These are phyloP conservation scores for Manihot esculenta DNA, from an alignment of 441 rosid genomes.

Conservation along the genomic window DNA sequence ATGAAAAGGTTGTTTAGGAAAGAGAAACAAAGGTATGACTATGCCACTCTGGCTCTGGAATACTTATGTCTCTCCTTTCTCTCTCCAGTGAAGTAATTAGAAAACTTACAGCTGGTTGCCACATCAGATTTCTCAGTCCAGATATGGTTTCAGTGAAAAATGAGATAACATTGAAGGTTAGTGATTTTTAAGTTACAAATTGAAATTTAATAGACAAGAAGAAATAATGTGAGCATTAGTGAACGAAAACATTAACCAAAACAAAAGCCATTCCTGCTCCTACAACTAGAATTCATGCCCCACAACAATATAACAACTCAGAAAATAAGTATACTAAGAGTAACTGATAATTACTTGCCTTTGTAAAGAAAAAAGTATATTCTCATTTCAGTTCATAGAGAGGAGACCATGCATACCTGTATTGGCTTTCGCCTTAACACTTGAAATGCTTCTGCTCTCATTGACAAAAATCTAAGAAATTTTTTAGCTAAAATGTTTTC, in stretches of 20 bases:
- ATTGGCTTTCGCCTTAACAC: slow-evolving; percentile 94
- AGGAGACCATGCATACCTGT: slow-evolving; percentile 45
- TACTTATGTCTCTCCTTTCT: too few relatives aligned
- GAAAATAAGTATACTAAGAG: slow-evolving; percentile 19
- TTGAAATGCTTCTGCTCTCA: slow-evolving; percentile 99
- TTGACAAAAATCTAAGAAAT: slow-evolving; percentile 91
- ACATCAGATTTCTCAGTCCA: too few relatives aligned
- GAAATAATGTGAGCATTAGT: neutral
- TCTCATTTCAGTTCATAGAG: slow-evolving; percentile 19
- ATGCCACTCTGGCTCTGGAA: neutral
- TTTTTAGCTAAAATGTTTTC: slow-evolving; percentile 89
- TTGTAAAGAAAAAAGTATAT: slow-evolving; percentile 1
- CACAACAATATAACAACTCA: neutral
- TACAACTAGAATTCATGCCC: neutral
- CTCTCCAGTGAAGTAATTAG: too few relatives aligned
- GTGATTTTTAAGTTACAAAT: neutral
- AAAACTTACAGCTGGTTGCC: too few relatives aligned
- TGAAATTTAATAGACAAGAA: too few relatives aligned
- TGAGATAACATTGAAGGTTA: neutral
- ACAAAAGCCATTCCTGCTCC: neutral
- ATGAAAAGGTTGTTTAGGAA: neutral
- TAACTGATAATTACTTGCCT: slow-evolving; percentile 12
- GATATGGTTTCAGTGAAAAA: neutral
- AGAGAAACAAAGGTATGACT: neutral
- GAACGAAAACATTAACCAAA: neutral